Conservation (phyloP, 2,329 filamentous ascomycete species). For the Microcyclosporella mali region DNA sequence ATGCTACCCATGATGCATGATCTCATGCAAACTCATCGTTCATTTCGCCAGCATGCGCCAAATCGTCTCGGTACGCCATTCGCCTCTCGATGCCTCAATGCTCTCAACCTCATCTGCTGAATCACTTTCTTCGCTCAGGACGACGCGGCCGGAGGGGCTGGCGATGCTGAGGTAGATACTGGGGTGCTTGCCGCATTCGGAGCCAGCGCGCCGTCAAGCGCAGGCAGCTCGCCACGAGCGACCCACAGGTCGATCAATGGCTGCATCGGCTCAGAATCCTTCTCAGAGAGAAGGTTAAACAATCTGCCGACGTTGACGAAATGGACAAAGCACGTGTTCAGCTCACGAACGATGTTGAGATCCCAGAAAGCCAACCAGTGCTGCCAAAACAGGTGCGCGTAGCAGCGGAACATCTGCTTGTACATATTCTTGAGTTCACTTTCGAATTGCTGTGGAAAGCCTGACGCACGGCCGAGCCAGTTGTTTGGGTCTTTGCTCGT, state of each 20-base stretch:
- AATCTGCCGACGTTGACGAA: constrained; percentile 64
- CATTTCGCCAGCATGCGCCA: no score
- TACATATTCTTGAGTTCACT: constrained; percentile 71
- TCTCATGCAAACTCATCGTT: no score
- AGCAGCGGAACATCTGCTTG: constrained; percentile 51
- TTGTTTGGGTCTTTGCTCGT: constrained; percentile 51
- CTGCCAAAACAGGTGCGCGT: constrained; percentile 48
- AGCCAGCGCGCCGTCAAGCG: constrained; percentile 11
- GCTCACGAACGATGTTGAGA: constrained; percentile 42
- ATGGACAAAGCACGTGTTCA: constrained; percentile 50
- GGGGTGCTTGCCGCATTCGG: not conserved
- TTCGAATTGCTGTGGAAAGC: constrained; percentile 50
- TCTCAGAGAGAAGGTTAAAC: constrained; percentile 69
- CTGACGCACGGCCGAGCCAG: constrained; percentile 87
- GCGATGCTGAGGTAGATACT: not conserved
- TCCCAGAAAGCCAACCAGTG: constrained; percentile 50
- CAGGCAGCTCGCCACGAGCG: constrained; percentile 76
- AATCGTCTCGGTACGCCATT: no score
- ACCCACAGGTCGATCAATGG: constrained; percentile 88
- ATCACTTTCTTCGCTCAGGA: no score
- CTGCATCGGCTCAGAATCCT: constrained; percentile 94
- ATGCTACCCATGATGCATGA: no score
- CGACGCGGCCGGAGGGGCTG: not conserved
- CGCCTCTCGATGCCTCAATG: no score
- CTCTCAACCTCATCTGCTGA: no score